These are phyloP conservation scores for Mycena metata DNA, from an alignment of 768 basidiomycete species.

Conservation along the genomic window DNA sequence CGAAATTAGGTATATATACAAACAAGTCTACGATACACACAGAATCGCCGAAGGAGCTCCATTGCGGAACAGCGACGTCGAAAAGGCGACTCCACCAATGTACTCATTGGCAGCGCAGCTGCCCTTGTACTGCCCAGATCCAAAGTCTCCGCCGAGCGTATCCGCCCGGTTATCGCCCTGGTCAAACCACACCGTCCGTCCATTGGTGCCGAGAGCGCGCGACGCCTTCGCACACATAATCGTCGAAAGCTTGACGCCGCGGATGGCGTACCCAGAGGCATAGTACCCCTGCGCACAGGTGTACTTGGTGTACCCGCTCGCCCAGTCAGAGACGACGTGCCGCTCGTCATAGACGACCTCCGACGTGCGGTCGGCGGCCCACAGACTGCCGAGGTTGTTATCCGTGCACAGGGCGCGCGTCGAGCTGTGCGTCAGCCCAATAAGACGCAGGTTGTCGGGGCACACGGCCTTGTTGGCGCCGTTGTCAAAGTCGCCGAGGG, in stretches of 20 bases:
- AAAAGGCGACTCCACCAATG: conserved; percentile 34
- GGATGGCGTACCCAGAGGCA: conserved; percentile 31
- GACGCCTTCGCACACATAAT: conserved; percentile 29
- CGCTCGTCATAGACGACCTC: conserved; percentile 31
- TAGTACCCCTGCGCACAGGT: conserved; percentile 26
- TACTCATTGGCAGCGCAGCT: conserved; percentile 33
- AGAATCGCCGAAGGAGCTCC: conserved; percentile 26
- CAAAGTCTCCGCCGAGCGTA: conserved; percentile 31
- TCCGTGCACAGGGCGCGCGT: conserved; percentile 37
- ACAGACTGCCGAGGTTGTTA: conserved; percentile 21
- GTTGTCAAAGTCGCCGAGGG: conserved; percentile 36
- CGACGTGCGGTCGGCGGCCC: conserved; percentile 16
- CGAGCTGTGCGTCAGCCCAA: conserved; percentile 31
- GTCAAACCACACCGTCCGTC: conserved; percentile 39
- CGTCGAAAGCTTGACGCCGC: conserved; percentile 31
- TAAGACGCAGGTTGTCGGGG: conserved; percentile 37
- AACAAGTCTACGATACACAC: conserved; percentile 12
- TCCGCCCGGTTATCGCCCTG: conserved; percentile 32
- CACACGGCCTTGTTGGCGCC: conserved; percentile 35
- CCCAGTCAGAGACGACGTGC: conserved; percentile 34
- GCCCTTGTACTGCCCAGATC: conserved; percentile 26
- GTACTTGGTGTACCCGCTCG: conserved; percentile 36
- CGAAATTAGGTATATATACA: no score
- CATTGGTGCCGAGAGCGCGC: conserved; percentile 17
- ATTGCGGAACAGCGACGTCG: conserved; percentile 21